A percentile compares a stretch with the other conserved stretches of the same genome.
Evolutionary conservation across 805 yeast genomes (phyloP).

Genomic region (Starmerella stigmatis): DNA sequence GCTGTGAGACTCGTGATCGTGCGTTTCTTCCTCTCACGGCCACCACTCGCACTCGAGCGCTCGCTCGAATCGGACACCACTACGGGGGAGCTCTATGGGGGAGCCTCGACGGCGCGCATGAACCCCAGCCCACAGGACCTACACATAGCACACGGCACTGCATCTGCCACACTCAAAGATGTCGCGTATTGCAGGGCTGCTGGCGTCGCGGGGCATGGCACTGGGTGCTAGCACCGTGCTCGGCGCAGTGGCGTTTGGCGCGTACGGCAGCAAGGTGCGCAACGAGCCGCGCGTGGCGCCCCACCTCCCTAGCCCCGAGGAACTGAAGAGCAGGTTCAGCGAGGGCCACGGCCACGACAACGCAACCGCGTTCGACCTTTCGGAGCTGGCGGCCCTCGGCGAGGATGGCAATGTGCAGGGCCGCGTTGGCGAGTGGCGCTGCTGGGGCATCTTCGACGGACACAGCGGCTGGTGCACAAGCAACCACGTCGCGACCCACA

Average conservation of each 20-base stretch:
- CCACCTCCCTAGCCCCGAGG: slow-evolving; percentile 10
- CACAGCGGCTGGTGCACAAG: slow-evolving; percentile 94
- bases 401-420: slow-evolving; percentile 36
- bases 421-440: slow-evolving; percentile 50
- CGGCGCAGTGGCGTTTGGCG: not conserved
- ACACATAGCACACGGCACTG: no score
- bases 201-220: not conserved
- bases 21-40: no score
- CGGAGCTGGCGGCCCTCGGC: slow-evolving; percentile 18
- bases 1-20: no score
- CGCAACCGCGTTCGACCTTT: slow-evolving; percentile 7
- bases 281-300: slow-evolving; percentile 9
- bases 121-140: no score
- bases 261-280: not conserved
- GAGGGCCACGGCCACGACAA: slow-evolving; percentile 11
- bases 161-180: no score
- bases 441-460: slow-evolving; percentile 92
- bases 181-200: not conserved
- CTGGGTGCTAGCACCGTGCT: not conserved
- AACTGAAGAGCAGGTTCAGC: not conserved
- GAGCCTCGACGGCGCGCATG: no score
- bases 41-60: no score
- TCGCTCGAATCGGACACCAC: no score
- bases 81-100: no score
- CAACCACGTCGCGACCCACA: slow-evolving; percentile 60